Base-by-base conservation (phyloP, 352 stramenopile species). In the Phytopythium cucurbitacearum region DNA sequence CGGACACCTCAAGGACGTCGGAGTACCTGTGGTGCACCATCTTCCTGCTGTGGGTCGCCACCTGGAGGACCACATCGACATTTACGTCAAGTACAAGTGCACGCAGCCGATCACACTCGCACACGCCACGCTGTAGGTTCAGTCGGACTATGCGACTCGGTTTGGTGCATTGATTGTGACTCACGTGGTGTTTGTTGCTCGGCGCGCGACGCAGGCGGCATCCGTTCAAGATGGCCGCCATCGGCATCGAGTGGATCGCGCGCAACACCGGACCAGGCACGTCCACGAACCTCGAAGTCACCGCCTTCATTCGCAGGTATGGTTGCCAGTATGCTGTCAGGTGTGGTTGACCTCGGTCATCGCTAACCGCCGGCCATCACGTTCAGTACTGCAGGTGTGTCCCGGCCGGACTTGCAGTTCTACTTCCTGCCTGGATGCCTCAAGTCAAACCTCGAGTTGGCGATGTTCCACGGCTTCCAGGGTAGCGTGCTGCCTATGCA, bases 61-160 rank as follows among this genome's bases (percentile, higher is more conserved):
- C 71, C 84, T 96, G 75, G 85, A 96, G 51, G 87, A 95, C 56
- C 87, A 96, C 60, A 48, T 96, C n/a, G 87, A 95, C 49, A 55
- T 95, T 42, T 96, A 95, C 62, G 69, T 96, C 56, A 81, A 96
- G 66, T 96, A 94, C 73, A 65, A 75, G 52, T 92, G 80, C 64
- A 90, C 84, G 41, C 79, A 92, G 60, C 85, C 85, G 16, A 91
- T 95, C 47, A 95, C 84, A 48, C 80, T 96, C 16, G 85, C 94
- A 59, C 90, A 94, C 51, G 83, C 87, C 10, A 91, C 84, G 5
- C 91, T 65, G 59, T 85, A 66, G 36, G 60, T 62, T 3, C 7
- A 5, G 42, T 43, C n/a, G 39, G n/a, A n/a, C n/a, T 43, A 12
- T n/a, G 11, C 39, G 11, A n/a, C 7, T 16, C 21, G 10, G 2